Evolutionary conservation across 768 basidiomycete genomes (phyloP), one percentile per base, ranked within the genome.

Genomic region (Boletales sp.): DNA sequence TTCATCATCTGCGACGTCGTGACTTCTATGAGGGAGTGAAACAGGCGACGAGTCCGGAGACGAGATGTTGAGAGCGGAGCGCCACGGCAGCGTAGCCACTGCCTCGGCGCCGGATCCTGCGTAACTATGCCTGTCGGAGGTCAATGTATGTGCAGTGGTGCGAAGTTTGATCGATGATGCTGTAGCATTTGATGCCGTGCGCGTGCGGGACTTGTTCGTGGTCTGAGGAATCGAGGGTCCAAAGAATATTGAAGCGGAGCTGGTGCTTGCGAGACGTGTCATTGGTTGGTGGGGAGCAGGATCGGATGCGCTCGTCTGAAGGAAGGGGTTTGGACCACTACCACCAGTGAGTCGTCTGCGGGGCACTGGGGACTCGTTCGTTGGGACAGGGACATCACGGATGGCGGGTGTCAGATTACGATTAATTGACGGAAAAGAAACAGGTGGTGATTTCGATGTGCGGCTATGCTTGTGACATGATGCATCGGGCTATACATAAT

Each of bases 221-320:
- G 59, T 43, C 42, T 67, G 69, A 40, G 69, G 68, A 8, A 69
- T 68, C n/a, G 68, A 63, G 2, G 68, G 68, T 3, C 84, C 86
- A 59, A 87, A 88, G 65, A 87, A 87, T 11, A 85, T 67, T 0
- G 84, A 81, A 15, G 83, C 84, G 2, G 80, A 77, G 57, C 79
- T 70, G 9, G 56, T 60, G 46, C 72, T 84, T 18, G 82, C 73
- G 17, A 80, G 73, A 32, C 85, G 79, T 40, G 64, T 74, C 37
- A 82, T 61, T 0, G 77, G 69, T 13, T 67, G 61, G 24, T 75
- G 74, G 35, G 69, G 54, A 30, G 62, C 55, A 11, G 56, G 45
- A 37, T 56, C 41, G 6, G 61, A 54, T 37, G 7, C 54, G 39
- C 51, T 55, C 11, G 48, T 72, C 66, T 60, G 71, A 62, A 65